These are phyloP conservation scores for Penicillium steckii DNA, from an alignment of 495 filamentous ascomycete genomes.

Conservation along the genomic window DNA sequence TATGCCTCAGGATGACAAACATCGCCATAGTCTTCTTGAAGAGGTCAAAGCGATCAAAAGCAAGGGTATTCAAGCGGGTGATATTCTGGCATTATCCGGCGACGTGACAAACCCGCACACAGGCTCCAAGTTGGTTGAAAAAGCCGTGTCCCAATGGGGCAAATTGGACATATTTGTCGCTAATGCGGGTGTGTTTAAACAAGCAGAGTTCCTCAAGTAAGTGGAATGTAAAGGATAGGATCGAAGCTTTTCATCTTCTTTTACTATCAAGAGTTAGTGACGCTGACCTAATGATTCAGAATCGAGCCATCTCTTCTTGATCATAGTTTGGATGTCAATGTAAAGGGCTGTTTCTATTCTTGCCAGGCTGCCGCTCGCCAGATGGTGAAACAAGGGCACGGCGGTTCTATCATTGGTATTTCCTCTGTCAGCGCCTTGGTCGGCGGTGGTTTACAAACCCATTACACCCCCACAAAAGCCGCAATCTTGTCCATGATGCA, in stretches of 20 bases:
- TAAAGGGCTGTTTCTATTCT: constrained; percentile 72
- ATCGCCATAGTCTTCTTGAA: constrained; percentile 50
- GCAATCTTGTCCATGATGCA: constrained; percentile 48
- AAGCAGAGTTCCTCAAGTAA: constrained; percentile 68
- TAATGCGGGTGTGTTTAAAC: constrained; percentile 83
- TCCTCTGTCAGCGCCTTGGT: constrained; percentile 42
- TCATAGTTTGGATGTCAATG: constrained; percentile 46
- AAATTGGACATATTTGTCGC: constrained; percentile 73
- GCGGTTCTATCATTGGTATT: constrained; percentile 50
- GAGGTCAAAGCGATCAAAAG: constrained; percentile 34
- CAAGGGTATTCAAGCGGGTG: constrained; percentile 48
- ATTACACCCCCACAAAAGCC: constrained; percentile 50
- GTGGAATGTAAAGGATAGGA: constrained; percentile 11
- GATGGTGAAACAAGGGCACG: constrained; percentile 31
- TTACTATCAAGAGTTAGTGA: neutral
- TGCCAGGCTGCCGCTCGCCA: constrained; percentile 45
- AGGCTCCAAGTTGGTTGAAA: constrained; percentile 47
- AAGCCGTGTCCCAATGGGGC: constrained; percentile 52
- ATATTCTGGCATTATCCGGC: constrained; percentile 54
- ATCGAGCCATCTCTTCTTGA: constrained; percentile 38
- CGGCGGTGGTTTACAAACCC: constrained; percentile 29
- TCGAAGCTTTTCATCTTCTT: neutral
- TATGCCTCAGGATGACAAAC: constrained; percentile 42
- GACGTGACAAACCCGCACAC: constrained; percentile 61
- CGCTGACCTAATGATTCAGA: constrained; percentile 11